Evolutionary conservation across 768 basidiomycete genomes (phyloP), one percentile per base, ranked within the genome.

Genomic region (Galerina marginata): DNA sequence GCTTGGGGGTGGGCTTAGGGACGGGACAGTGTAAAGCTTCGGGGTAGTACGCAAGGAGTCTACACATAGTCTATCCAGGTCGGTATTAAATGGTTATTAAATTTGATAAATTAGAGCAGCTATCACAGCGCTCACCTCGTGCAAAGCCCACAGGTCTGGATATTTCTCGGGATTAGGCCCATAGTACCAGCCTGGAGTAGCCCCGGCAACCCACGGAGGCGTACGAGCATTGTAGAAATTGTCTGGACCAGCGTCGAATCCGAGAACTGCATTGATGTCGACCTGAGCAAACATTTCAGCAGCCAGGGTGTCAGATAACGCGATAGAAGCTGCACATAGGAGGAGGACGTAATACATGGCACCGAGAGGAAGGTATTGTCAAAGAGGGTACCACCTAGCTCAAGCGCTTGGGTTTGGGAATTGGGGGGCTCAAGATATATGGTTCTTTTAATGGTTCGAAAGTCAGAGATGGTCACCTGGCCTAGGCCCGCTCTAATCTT

Each of bases 1-100:
- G 51, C 10, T 51, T 50, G 2, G 29, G 29, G 1, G 7, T 7
- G 2, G 60, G 60, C 45, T 57, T 60, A 33, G 66, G 72, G 9
- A 62, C 64, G 0, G 69, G 73, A 48, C 71, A 71, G 15, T 72
- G 70, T 46, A 69, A 66, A 36, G 67, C 37, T 47, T 67, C 64
- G 6, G 70, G 72, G 52, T 68, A 66, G 15, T 68, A 63, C 37
- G 64, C 58, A 16, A 71, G 61, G 33, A 67, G 57, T 23, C 64
- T 56, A 59, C 68, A 72, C 39, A 71, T 48, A 29, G 70, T 54
- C 69, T 43, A 33, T 16, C 15, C 10, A 37, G 10, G 26, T 20
- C 20, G 2, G 20, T 20, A 20, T 1, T 20, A 10, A 42, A 40
- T 60, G 7, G 29, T 4, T 7, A 33, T 33, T 33, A 33, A 33